Evolutionary conservation across 768 basidiomycete species (phyloP).

Genomic region (Calocera viscosa): DNA sequence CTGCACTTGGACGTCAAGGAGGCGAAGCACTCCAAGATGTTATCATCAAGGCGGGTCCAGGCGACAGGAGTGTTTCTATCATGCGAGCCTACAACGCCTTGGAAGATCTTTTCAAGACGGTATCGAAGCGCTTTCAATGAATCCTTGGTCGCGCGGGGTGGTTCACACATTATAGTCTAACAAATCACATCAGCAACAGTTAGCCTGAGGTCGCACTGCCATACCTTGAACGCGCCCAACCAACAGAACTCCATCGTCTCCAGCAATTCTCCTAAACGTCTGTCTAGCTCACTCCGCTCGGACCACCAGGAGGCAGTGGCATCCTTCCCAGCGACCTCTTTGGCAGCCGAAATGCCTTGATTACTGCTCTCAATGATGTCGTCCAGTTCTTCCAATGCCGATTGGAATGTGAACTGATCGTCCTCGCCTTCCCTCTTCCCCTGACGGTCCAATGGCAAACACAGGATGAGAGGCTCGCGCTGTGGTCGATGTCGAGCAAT

Average conservation of each 20-base stretch:
- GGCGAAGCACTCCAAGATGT: constrained; percentile 75
- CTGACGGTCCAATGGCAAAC: constrained; percentile 64
- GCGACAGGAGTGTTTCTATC: constrained; percentile 41
- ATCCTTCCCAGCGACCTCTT: constrained; percentile 52
- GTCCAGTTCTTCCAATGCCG: constrained; percentile 56
- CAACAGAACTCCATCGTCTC: constrained; percentile 89
- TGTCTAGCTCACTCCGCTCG: constrained; percentile 60
- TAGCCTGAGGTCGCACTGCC: neutral
- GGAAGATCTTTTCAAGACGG: constrained; percentile 66
- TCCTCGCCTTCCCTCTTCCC: constrained; percentile 64
- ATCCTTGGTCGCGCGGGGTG: constrained; percentile 38
- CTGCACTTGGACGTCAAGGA: constrained; percentile 66
- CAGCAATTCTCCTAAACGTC: constrained; percentile 56
- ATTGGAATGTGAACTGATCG: constrained; percentile 54
- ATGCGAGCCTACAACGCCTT: constrained; percentile 44
- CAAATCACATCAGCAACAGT: neutral
- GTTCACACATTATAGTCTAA: constrained; percentile 24
- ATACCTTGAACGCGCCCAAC: constrained; percentile 94
- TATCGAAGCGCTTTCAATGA: constrained; percentile 45
- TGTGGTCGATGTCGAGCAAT: constrained; percentile 61
- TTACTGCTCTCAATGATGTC: constrained; percentile 75
- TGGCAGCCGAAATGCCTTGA: constrained; percentile 58
- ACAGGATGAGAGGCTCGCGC: constrained; percentile 62
- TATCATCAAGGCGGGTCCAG: constrained; percentile 43
- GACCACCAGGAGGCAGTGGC: constrained; percentile 80